Evolutionary conservation across 108 stramenopile species (phyloP), one percentile per base, ranked within the genome.

Genomic region (Schizochytrium sp.): DNA sequence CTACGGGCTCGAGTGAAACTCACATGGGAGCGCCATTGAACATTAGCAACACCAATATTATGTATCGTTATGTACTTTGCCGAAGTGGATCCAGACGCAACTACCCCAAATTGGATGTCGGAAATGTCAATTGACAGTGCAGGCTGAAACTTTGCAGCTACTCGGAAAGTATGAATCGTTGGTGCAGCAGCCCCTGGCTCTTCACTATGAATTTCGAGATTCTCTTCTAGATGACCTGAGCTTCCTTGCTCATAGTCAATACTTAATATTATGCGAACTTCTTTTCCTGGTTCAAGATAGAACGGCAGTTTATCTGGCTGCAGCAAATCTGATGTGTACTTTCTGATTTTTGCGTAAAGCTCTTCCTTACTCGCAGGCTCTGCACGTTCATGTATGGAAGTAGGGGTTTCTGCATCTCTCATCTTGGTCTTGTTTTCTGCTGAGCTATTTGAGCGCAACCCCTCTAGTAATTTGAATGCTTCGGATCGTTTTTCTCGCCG

Each of bases 151-250:
- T 83, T 83, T 10, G 76, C 8, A 8, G 53, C 5, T 0, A 83
- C 1, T 47, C 76, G 76, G 55, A 83, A 83, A 55, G 55, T 4
- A 42, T 55, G 53, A 3, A 83, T 55, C 10, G 28, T 55, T 10
- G 47, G 15, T 28, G 47, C 50, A 13, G 53, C 76, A 38, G 76
- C 76, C 50, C 76, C 76, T 5, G 53, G 47, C 13, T 83, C 76
- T 17, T 83, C 76, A 56, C n/a, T 55, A 53, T 83, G 76, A 17
- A 83, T 40, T 28, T 83, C 50, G 15, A 83, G 76, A 42, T 83
- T 53, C 0, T 40, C 50, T 12, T 49, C 47, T 55, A 42, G 5
- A 2, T 7, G 50, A 0, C 76, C 76, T 10, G 53, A 13, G 47
- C 5, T 53, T 0, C 53, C 76, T 28, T 7, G 17, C 10, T 83